phyloP scores from a whole-genome alignment of 106 monocot genomes.

The Allium fistulosum region DNA sequence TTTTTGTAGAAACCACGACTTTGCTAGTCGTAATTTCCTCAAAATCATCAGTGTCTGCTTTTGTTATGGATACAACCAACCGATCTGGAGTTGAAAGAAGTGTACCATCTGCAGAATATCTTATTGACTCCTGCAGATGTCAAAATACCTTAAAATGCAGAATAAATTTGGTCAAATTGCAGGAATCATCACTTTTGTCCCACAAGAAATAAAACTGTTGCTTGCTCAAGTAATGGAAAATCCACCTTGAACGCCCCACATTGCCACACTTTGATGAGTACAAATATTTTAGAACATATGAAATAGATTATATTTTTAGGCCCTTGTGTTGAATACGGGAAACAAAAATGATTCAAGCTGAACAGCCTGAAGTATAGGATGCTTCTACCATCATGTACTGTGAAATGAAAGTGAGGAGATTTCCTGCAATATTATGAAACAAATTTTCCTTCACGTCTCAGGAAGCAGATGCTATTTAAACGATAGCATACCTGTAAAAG shows the following conservation, averaged over 20 bases:
- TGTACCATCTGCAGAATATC: constrained; percentile 78
- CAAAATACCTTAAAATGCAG: neutral
- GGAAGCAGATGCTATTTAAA: constrained; percentile 1
- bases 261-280: no score
- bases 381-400: no score
- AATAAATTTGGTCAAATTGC: neutral
- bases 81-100: constrained; percentile 71
- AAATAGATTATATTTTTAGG: no score
- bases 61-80: constrained; percentile 58
- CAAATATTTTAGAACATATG: no score
- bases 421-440: neutral
- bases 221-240: no score
- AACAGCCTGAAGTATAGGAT: no score
- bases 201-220: no score
- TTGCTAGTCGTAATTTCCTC: constrained; percentile 16
- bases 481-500: constrained; percentile 53
- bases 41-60: constrained; percentile 24
- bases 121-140: constrained; percentile 59
- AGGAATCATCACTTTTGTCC: no score
- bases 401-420: no score
- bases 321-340: no score
- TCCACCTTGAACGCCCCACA: no score
- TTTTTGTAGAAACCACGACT: constrained; percentile 18
- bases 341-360: no score
- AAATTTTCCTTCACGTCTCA: neutral